These are phyloP conservation scores for Trichoderma lentiforme DNA, from an alignment of 2,329 filamentous ascomycete species.

Conservation along the genomic window DNA sequence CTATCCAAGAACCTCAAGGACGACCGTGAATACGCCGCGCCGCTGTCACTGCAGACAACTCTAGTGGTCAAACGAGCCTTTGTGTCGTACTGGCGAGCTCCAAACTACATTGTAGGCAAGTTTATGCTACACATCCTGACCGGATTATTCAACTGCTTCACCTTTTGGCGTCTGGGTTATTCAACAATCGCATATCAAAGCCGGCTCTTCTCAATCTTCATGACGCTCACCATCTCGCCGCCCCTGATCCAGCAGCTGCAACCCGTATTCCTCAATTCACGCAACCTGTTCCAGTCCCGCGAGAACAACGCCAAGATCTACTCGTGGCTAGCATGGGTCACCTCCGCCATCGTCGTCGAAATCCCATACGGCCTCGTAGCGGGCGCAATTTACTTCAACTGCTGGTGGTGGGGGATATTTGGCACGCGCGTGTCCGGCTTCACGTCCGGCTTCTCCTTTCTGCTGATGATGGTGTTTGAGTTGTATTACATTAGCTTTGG, in stretches of 20 bases:
- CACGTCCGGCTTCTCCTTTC: constrained; percentile 58
- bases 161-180: constrained; percentile 61
- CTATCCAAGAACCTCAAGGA: constrained; percentile 42
- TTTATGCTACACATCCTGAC: constrained; percentile 60
- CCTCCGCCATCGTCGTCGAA: constrained; percentile 63
- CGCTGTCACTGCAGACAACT: constrained; percentile 50
- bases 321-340: constrained; percentile 68
- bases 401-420: constrained; percentile 58
- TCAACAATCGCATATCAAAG: constrained; percentile 63
- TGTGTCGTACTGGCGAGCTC: constrained; percentile 61
- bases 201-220: constrained; percentile 71
- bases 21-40: constrained; percentile 62
- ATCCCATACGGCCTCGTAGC: constrained; percentile 66
- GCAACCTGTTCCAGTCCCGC: constrained; percentile 65
- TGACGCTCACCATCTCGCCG: constrained; percentile 71
- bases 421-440: constrained; percentile 50
- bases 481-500: constrained; percentile 63
- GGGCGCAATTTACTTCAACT: constrained; percentile 47
- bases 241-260: constrained; percentile 75
- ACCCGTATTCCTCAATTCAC: constrained; percentile 64
- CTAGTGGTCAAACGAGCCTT: constrained; percentile 58
- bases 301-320: constrained; percentile 80
- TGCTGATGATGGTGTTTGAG: constrained; percentile 64
- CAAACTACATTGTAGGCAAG: constrained; percentile 61
- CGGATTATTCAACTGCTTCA: constrained; percentile 67